Evolutionary conservation across 768 basidiomycete species (phyloP), one percentile per base, ranked within the genome.

Genomic region (Baorangia bicolor): DNA sequence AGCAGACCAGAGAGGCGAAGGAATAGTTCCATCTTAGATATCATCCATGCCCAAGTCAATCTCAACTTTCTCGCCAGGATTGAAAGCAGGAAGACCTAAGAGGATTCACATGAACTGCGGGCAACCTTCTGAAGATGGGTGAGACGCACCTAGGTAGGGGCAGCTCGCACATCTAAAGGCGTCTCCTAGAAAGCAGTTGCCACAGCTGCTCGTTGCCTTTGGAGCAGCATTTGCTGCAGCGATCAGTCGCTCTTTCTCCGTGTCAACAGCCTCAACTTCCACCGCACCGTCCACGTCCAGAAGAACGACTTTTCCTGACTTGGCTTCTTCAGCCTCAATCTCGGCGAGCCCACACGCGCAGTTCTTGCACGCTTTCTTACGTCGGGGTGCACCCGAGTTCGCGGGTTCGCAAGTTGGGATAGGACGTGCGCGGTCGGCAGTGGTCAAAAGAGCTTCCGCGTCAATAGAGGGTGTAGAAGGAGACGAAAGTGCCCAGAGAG

Each of bases 271-370:
- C 57, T 82, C 88, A 49, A 74, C 76, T 37, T 88, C 77, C 52
- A 79, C 77, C 2, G 86, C 87, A 54, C 77, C 74, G 60, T 84
- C 79, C 25, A 76, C 74, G 14, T 86, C 87, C 44, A 92, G 72
- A 46, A 92, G 59, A 35, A 93, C 85, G 9, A 92, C 81, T 61
- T 81, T 85, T 60, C 78, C 78, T 43, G 70, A 73, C 59, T 70
- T 76, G 54, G 76, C 70, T 73, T 98, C 94, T 69, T 94, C 90
- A 53, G 85, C 89, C 72, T 97, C 93, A 18, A 96, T 69, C 77
- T 98, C 97, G 18, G 90, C 88, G 54, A 99, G 80, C n/a, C 97
- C 97, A 66, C 97, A 99, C 3, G 92, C 84, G 73, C 97, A 99
- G 69, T 84, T 85, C 77, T 98, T 98, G 82, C 97, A 99, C 30